Conservation (phyloP, 176 grass and related monocot genomes). For the Saccharum officinarum region DNA sequence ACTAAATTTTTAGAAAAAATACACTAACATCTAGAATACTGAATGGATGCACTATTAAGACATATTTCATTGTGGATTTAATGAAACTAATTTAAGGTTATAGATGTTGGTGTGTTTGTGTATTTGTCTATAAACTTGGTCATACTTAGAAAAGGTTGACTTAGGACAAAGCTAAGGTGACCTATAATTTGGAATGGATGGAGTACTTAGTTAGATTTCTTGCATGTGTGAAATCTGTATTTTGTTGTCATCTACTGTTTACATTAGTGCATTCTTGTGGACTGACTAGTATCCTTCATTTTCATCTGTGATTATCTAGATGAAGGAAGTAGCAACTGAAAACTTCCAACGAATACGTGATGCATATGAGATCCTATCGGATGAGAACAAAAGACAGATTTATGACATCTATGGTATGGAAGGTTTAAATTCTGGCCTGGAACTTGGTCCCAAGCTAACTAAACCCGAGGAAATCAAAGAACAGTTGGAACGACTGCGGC, state of each 20-base stretch:
- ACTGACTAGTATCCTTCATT: constrained; percentile 21
- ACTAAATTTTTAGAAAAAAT: not conserved
- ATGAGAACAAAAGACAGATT: constrained; percentile 93
- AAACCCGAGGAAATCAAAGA: constrained; percentile 94
- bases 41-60: not conserved
- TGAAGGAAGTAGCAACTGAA: constrained; percentile 96
- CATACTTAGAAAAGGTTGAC: not conserved
- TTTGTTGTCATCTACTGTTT: constrained; percentile 12
- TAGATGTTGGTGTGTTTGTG: not conserved
- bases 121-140: not conserved
- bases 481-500: constrained; percentile 75
- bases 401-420: constrained; percentile 99
- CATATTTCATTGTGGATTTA: not conserved
- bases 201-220: constrained; percentile 20
- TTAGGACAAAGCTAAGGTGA: not conserved
- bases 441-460: constrained; percentile 87
- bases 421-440: constrained; percentile 86
- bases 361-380: constrained; percentile 83
- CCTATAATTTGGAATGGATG: not conserved
- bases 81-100: not conserved
- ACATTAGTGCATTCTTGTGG: constrained; percentile 8
- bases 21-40: not conserved
- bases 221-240: constrained; percentile 14
- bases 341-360: constrained; percentile 92
- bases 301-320: constrained; percentile 52